These are phyloP conservation scores for Cyberlindnera saturnus DNA, from an alignment of 805 yeast species.

Conservation along the genomic window DNA sequence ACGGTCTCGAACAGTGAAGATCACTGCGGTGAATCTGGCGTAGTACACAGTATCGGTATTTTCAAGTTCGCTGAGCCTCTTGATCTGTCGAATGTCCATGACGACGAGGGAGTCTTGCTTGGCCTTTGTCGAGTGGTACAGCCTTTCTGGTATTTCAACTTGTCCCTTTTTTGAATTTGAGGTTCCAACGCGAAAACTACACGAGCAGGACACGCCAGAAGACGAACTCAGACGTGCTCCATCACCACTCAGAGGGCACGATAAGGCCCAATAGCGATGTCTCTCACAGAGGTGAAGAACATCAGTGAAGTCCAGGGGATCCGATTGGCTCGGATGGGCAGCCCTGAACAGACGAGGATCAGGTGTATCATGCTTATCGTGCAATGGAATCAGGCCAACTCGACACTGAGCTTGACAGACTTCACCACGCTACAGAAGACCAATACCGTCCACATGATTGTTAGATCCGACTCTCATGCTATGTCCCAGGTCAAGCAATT, in stretches of 20 bases:
- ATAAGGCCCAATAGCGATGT: background rate
- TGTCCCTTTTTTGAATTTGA: too few species aligned
- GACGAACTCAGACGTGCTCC: too few species aligned
- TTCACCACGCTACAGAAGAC: constrained; percentile 2
- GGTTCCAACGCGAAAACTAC: too few species aligned
- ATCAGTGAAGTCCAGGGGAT: constrained; percentile 1
- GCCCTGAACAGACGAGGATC: background rate
- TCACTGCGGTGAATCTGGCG: background rate
- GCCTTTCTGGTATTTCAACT: too few species aligned
- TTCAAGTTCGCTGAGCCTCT: background rate
- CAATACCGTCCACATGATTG: background rate
- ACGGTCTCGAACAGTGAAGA: background rate
- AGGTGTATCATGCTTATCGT: background rate
- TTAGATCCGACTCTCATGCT: background rate
- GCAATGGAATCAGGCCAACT: background rate
- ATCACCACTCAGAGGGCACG: too few species aligned
- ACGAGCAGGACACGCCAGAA: too few species aligned
- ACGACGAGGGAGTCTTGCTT: background rate
- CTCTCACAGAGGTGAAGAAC: constrained; percentile 1
- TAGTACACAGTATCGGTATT: background rate
- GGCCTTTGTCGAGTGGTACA: background rate
- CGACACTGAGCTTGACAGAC: constrained; percentile 4
- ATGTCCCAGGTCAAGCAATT: background rate
- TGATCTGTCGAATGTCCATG: background rate
- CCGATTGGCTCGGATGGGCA: background rate